Percentiles rank a stretch among this genome's conserved stretches.
Evolutionary conservation across 2,329 filamentous ascomycete genomes (phyloP).

Genomic region (Zasmidium cellare): DNA sequence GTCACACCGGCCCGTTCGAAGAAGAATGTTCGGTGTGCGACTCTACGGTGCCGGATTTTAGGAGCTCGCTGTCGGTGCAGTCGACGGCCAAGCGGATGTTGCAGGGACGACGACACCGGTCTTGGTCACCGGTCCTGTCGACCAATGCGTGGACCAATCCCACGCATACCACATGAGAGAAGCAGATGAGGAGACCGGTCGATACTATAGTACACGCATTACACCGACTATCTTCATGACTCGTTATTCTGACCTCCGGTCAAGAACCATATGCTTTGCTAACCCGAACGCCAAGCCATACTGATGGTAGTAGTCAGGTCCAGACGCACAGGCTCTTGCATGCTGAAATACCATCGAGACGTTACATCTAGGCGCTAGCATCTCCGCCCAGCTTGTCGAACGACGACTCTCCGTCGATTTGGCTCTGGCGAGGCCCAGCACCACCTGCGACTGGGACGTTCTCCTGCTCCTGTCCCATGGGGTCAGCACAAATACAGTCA

Average conservation of each 20-base stretch:
- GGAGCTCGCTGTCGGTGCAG: too few relatives aligned
- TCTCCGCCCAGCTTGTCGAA: constrained; percentile 19
- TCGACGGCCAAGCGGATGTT: too few relatives aligned
- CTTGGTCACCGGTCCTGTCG: too few relatives aligned
- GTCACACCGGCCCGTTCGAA: too few relatives aligned
- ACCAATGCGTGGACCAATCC: too few relatives aligned
- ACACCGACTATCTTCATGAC: not conserved
- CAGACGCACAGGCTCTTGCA: not conserved
- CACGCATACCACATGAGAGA: too few relatives aligned
- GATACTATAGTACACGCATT: not conserved
- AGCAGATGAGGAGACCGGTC: too few relatives aligned
- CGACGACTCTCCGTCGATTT: constrained; percentile 21
- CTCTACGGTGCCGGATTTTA: too few relatives aligned
- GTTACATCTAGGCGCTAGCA: constrained; percentile 10
- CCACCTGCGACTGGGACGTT: constrained; percentile 36
- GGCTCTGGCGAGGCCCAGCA: constrained; percentile 24
- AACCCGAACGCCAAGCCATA: not conserved
- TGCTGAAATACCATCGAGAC: not conserved
- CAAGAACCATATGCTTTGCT: not conserved
- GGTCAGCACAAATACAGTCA: not conserved
- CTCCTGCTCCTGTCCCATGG: constrained; percentile 23
- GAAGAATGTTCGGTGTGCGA: too few relatives aligned
- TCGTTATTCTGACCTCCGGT: not conserved
- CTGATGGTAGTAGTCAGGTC: not conserved
- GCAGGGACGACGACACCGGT: too few relatives aligned